Conservation (phyloP, 495 filamentous ascomycete genomes). For the Talaromyces ruber region DNA sequence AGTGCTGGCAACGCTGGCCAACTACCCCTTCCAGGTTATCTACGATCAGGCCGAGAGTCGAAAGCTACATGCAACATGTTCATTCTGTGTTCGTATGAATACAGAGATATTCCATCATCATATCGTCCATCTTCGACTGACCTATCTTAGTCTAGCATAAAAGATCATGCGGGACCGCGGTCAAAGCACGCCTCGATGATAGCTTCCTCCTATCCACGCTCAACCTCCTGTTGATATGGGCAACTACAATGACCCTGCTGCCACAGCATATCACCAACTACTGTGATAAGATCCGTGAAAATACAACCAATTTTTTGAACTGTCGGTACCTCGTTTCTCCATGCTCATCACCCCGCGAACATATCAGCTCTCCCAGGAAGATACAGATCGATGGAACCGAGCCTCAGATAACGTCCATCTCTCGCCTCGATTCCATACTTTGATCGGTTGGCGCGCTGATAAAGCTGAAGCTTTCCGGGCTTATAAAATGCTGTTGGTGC, state of each 20-base stretch:
- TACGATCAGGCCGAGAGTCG: not conserved
- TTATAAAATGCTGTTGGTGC: slow-evolving; percentile 71
- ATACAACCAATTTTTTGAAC: not conserved
- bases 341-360: slow-evolving; percentile 44
- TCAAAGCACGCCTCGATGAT: slow-evolving; percentile 1
- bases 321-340: slow-evolving; percentile 9
- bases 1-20: not conserved
- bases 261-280: not conserved
- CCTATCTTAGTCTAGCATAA: not conserved
- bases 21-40: not conserved
- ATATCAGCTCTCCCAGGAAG: slow-evolving; percentile 36
- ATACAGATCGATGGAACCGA: slow-evolving; percentile 22
- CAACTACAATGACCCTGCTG: not conserved
- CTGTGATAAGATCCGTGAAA: not conserved
- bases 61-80: not conserved
- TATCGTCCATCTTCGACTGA: not conserved
- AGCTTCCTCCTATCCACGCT: not conserved
- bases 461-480: slow-evolving; percentile 11
- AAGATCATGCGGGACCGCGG: not conserved
- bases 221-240: not conserved
- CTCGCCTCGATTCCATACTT: slow-evolving; percentile 20
- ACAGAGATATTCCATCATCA: not conserved
- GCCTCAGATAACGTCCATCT: slow-evolving; percentile 11
- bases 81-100: not conserved
- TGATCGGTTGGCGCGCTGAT: slow-evolving; percentile 32